A percentile compares a stretch with the other conserved stretches of the same genome.
Evolutionary conservation across 2,329 filamentous ascomycete species (phyloP).

Genomic region (Diplodia corticola): DNA sequence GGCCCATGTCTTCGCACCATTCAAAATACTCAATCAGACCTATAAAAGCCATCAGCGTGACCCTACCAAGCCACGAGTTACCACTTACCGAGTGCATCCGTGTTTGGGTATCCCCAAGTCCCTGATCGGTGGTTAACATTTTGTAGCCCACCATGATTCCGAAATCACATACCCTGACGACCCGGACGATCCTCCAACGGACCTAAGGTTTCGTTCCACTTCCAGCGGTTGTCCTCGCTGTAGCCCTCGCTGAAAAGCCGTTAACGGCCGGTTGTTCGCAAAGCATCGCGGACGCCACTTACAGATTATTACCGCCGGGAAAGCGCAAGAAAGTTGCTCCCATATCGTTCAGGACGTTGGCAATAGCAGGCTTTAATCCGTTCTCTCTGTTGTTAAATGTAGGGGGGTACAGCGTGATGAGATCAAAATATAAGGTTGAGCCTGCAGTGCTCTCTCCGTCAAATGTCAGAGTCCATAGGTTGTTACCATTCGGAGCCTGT

Average conservation of each 20-base stretch:
- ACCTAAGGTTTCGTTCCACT: slow-evolving; percentile 56
- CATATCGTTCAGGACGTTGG: slow-evolving; percentile 11
- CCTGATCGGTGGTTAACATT: slow-evolving; percentile 31
- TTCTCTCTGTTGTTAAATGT: slow-evolving; percentile 22
- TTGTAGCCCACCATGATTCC: not conserved
- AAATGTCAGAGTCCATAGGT: slow-evolving; percentile 21
- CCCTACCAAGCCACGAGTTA: no score
- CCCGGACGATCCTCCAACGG: slow-evolving; percentile 56
- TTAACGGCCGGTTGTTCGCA: not conserved
- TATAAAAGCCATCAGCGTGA: not conserved
- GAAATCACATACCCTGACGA: slow-evolving; percentile 55
- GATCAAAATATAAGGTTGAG: slow-evolving; percentile 16
- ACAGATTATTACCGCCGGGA: slow-evolving; percentile 61
- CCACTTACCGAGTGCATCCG: slow-evolving; percentile 54
- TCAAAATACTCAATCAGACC: slow-evolving; percentile 62
- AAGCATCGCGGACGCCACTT: not conserved
- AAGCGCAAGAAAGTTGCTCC: slow-evolving; percentile 57
- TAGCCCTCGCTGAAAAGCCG: slow-evolving; percentile 34
- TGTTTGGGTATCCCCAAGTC: slow-evolving; percentile 63
- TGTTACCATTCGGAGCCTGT: slow-evolving; percentile 20
- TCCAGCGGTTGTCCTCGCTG: slow-evolving; percentile 45
- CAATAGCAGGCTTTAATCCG: slow-evolving; percentile 13
- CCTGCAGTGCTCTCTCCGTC: slow-evolving; percentile 5
- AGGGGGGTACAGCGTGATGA: slow-evolving; percentile 20
- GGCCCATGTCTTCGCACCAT: slow-evolving; percentile 61